phyloP scores from a whole-genome alignment of 768 basidiomycete species.

The Pleurotus salmoneostramineus region DNA sequence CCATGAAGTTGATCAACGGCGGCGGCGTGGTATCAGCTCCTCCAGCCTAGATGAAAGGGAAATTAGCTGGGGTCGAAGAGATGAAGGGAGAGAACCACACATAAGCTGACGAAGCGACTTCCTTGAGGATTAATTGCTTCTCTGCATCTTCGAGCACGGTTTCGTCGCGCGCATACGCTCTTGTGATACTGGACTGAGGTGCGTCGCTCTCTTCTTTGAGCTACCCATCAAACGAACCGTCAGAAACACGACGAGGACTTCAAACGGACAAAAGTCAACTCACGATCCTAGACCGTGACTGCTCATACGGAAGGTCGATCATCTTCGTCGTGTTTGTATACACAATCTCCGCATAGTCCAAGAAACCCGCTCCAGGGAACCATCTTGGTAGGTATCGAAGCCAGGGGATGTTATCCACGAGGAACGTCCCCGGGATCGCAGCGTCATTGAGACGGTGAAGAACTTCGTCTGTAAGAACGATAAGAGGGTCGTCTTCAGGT shows the following conservation, averaged over 20 bases:
- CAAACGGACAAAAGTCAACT: neutral
- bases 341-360: conserved; percentile 7
- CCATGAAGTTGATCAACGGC: conserved; percentile 5
- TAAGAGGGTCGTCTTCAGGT: conserved; percentile 2
- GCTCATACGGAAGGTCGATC: neutral
- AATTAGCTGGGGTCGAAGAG: neutral
- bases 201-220: too few species aligned
- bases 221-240: neutral
- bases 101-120: neutral
- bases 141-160: neutral
- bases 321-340: neutral
- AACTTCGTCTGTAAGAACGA: conserved; percentile 3
- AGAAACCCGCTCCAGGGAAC: conserved; percentile 31
- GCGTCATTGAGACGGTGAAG: conserved; percentile 1
- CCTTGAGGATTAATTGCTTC: neutral
- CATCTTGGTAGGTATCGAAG: conserved; percentile 26
- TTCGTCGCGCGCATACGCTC: too few species aligned
- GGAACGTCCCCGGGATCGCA: neutral
- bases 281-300: neutral
- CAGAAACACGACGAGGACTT: neutral
- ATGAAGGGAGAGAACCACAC: neutral
- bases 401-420: conserved; percentile 11
- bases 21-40: conserved; percentile 31
- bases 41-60: conserved; percentile 16
- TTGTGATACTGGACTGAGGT: too few species aligned